Base-by-base conservation (phyloP, 202 grass and related monocot genomes). In the Alloteropsis angusta region DNA sequence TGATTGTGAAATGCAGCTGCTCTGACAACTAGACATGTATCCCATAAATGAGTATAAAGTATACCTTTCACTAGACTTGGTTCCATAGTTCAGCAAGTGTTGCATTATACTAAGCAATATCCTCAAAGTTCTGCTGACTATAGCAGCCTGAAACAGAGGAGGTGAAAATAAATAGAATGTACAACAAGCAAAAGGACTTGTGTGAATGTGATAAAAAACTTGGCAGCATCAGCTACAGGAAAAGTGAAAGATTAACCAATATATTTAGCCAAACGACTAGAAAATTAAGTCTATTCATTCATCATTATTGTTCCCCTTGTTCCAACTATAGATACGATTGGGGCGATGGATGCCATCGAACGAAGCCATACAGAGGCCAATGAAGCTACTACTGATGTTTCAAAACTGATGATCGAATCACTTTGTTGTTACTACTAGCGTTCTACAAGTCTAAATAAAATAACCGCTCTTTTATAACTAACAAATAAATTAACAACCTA, bases 31-130 rank as follows among this genome's bases (percentile, higher is more conserved):
- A 68, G 2, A 81, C 71, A 76, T 58, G 41, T 57, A 70, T 71
- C 49, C 45, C 62, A 44, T 58, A 36, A 62, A 82, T 19, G 16
- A 68, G 74, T 17, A 30, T 3, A 80, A 71, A 81, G 4, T 56
- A 60, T 92, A 98, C 91, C 91, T 90, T 90, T 26, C 57, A 43
- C 65, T 87, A 75, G 80, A 87, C 47, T 49, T 75, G 7, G 25
- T 69, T 82, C 79, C 55, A 39, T 68, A 86, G 77, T 77, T 85
- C 58, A 90, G 54, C 64, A 94, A 86, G 77, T 87, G 78, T 71
- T 87, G 91, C 65, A 98, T 77, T 43, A 94, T 48, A 34, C 28
- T 83, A 18, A 83, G 81, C 43, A 98, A 81, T 84, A 98, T 82
- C 75, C 80, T 64, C 85, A 98, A 87, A 37, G 71, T 82, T 84